Conservation (phyloP, 257 asterid genomes). For the Solanum sejunctum region DNA sequence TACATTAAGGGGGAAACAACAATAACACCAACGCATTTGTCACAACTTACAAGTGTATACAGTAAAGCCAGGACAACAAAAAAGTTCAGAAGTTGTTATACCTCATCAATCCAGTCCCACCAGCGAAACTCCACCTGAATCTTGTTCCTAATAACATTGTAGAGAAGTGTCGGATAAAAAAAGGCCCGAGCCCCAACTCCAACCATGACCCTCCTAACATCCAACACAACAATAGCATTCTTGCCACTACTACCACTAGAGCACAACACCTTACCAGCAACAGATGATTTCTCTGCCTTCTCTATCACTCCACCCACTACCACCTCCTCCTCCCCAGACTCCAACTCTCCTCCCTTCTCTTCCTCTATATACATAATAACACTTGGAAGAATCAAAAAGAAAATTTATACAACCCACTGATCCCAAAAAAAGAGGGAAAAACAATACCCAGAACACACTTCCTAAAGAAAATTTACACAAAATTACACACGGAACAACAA, state of each 20-base stretch:
- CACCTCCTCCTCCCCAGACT: conserved; percentile 4
- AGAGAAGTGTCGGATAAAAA: conserved; percentile 46
- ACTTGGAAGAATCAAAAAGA: background rate
- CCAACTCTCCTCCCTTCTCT: conserved; percentile 11
- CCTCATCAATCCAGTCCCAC: conserved; percentile 71
- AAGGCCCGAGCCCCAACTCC: conserved; percentile 43
- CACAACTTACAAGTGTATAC: background rate
- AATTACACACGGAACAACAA: background rate
- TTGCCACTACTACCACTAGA: background rate
- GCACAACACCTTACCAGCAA: background rate
- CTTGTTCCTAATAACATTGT: conserved; percentile 42
- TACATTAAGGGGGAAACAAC: background rate
- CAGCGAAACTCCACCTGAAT: conserved; percentile 41
- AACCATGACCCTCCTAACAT: conserved; percentile 26
- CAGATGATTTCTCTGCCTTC: background rate
- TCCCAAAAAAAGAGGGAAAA: background rate
- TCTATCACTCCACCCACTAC: conserved; percentile 2
- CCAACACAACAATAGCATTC: conserved; percentile 10
- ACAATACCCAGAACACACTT: background rate
- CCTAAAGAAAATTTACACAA: background rate
- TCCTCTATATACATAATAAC: conserved; percentile 41
- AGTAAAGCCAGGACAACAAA: background rate
- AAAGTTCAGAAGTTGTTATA: background rate
- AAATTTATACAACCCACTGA: background rate
- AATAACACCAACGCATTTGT: background rate